Evolutionary conservation across 805 yeast species (phyloP).

Genomic region (Helenozyma rhizophorensis): DNA sequence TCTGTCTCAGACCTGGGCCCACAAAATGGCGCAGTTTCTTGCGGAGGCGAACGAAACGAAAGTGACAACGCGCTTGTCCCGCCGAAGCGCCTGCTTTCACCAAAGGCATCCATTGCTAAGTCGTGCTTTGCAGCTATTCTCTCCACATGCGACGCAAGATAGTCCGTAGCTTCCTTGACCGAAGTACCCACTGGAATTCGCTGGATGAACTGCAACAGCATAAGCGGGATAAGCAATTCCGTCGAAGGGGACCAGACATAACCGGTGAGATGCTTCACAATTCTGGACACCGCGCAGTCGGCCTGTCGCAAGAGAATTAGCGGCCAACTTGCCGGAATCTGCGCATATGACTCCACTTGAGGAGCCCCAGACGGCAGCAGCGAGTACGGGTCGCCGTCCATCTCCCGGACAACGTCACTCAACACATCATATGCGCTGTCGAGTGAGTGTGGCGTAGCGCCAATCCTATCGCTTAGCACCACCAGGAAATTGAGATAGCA

Average conservation of each 20-base stretch:
- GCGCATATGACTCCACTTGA: constrained; percentile 49
- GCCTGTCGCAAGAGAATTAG: constrained; percentile 15
- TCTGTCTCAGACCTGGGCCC: constrained; percentile 13
- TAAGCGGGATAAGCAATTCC: constrained; percentile 40
- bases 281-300: constrained; percentile 22
- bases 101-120: constrained; percentile 11
- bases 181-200: constrained; percentile 30
- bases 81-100: constrained; percentile 3
- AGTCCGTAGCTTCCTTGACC: constrained; percentile 18
- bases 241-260: constrained; percentile 27
- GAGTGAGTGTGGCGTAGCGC: constrained; percentile 80
- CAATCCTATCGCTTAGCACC: constrained; percentile 60
- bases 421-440: constrained; percentile 77
- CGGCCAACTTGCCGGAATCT: constrained; percentile 30
- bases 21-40: constrained; percentile 13
- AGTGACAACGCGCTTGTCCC: not conserved
- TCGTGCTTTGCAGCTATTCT: constrained; percentile 11
- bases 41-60: constrained; percentile 3
- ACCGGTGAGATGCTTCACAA: constrained; percentile 32
- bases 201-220: constrained; percentile 27
- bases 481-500: constrained; percentile 13
- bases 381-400: constrained; percentile 79
- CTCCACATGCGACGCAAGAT: constrained; percentile 28
- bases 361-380: constrained; percentile 62
- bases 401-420: constrained; percentile 51